Evolutionary conservation across 2,329 filamentous ascomycete species (phyloP), one percentile per base, ranked within the genome.

Genomic region (Clonostachys byssicola): DNA sequence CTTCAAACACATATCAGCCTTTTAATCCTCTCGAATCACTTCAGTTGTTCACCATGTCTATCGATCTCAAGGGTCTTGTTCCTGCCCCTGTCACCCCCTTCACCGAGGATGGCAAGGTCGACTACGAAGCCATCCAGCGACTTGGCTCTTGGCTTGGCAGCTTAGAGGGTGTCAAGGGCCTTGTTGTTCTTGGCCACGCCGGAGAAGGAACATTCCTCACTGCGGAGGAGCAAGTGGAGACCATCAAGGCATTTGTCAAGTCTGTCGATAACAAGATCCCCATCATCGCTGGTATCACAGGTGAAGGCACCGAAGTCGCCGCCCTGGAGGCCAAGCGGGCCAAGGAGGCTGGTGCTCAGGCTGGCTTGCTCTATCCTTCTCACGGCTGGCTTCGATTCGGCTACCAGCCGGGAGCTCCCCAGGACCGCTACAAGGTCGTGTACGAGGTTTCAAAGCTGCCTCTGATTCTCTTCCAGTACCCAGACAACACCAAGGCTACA

Each of bases 311-410:
- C 12, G 71, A 76, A 50, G 73, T 77, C 2, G 74, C 74, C 5
- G 75, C 74, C 5, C 60, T 75, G 1, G 74, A 77, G 52, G 74
- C 74, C 2, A 68, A 74, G 61, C 69, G 72, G 17, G 74, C 74
- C 12, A 72, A 70, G 47, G 73, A 72, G 34, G 73, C 74, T 43
- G 75, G 75, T 34, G 75, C 75, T 5, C 59, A 70, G 12, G 75
- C 75, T 9, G 75, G 75, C 16, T 66, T 78, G 0, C 57, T 78
- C 3, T 78, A 78, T 53, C 75, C 75, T 13, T 75, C 72, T 1
- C 74, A 78, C 47, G 75, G 75, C 47, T 78, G 75, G 75, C 56
- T 78, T 20, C 70, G 75, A n/a, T 78, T 78, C 52, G 75, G 75
- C 9, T 78, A 78, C 53, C 75, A 78, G 52, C 60, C 65, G 12